Conservation (phyloP, 2,329 filamentous ascomycete species). For the Aspergillus sp. region DNA sequence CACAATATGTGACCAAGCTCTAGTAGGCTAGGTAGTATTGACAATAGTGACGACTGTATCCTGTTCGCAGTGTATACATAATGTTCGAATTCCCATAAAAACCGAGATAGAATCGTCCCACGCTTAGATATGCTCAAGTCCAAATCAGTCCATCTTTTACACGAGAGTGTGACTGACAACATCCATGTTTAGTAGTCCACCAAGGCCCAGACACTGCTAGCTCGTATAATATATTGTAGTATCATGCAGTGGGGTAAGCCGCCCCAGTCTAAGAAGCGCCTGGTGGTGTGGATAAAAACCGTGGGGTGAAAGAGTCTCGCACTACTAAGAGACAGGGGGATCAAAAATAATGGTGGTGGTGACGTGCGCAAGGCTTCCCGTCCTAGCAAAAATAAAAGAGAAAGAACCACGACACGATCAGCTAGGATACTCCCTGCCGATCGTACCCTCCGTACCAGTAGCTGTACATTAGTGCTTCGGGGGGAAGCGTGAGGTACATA, state of each 20-base stretch:
- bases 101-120: not conserved
- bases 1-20: not conserved
- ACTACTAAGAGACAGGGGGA: not conserved
- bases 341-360: not conserved
- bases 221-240: not conserved
- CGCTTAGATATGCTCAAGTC: not conserved
- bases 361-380: not conserved
- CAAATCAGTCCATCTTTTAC: not conserved
- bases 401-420: constrained; percentile 22
- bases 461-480: constrained; percentile 39
- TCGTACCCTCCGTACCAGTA: constrained; percentile 5
- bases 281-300: not conserved
- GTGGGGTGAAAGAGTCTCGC: not conserved
- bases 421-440: constrained; percentile 25
- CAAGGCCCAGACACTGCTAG: not conserved
- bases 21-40: not conserved
- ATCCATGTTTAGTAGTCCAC: not conserved
- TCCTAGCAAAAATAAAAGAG: not conserved
- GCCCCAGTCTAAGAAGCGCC: not conserved
- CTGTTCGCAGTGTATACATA: not conserved
- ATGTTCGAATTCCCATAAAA: not conserved
- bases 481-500: constrained; percentile 38
- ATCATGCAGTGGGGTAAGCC: constrained; percentile 1
- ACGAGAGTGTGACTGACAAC: not conserved
- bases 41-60: not conserved